A percentile compares a stretch with the other conserved stretches of the same genome.
Conservation (phyloP, 257 asterid species). For the Solanum peruvianum region DNA sequence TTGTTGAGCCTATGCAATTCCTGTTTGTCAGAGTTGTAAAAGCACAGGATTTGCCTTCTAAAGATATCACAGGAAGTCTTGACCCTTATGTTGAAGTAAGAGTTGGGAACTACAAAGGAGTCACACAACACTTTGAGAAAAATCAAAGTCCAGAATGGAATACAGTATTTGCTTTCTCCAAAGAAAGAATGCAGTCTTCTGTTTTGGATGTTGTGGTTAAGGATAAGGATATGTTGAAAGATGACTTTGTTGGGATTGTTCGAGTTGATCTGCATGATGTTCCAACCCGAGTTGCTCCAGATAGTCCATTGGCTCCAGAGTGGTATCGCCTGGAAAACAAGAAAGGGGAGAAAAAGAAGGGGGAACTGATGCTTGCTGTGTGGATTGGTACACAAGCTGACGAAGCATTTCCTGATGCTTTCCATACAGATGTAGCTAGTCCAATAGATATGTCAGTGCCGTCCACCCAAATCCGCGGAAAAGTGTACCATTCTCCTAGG, state of each 20-base stretch:
- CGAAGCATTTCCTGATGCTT: conserved; percentile 93
- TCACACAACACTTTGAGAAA: conserved; percentile 68
- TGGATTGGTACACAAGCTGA: conserved; percentile 98
- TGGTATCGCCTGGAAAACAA: conserved; percentile 75
- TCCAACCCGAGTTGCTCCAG: conserved; percentile 82
- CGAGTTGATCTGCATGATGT: conserved; percentile 59
- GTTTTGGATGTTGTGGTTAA: conserved; percentile 52
- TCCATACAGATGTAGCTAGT: conserved; percentile 68
- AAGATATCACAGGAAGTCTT: conserved; percentile 60
- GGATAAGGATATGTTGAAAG: conserved; percentile 67
- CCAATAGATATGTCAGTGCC: conserved; percentile 34
- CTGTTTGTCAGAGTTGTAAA: conserved; percentile 77
- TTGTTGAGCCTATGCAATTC: conserved; percentile 90
- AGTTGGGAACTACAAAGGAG: conserved; percentile 85
- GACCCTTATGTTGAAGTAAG: conserved; percentile 86
- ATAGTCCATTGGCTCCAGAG: conserved; percentile 95
- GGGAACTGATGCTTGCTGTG: conserved; percentile 85
- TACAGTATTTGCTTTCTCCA: conserved; percentile 65
- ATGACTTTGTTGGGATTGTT: conserved; percentile 64
- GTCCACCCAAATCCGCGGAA: conserved; percentile 54
- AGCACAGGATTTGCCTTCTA: conserved; percentile 71
- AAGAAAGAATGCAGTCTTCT: conserved; percentile 69
- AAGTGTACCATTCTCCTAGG: conserved; percentile 80
- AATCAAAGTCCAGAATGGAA: conserved; percentile 75
- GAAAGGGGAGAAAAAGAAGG: conserved; percentile 52